Percentiles rank a stretch among this genome's conserved stretches.
phyloP scores from a whole-genome alignment of 306 rosid genomes.

The Aeschynomene evenia region DNA sequence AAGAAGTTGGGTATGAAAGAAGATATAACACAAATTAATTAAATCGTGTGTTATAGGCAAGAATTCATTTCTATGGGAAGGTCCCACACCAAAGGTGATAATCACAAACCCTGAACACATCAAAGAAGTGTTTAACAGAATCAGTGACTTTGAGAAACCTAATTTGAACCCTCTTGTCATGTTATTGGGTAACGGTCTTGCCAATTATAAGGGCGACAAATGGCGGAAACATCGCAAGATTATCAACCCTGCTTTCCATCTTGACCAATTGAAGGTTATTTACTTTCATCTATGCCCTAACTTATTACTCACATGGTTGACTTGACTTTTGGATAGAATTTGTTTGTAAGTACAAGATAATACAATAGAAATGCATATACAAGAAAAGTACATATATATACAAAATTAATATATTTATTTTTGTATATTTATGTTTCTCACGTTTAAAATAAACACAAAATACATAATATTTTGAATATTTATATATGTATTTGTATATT shows the following conservation, averaged over 20 bases:
- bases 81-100: conserved; percentile 41
- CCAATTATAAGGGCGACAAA: conserved; percentile 33
- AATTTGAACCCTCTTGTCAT: conserved; percentile 18
- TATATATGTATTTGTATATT: too few species aligned
- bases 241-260: conserved; percentile 47
- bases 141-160: conserved; percentile 25
- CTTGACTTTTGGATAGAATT: too few species aligned
- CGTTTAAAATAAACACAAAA: too few species aligned
- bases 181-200: conserved; percentile 23
- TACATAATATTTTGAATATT: too few species aligned
- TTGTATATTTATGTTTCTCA: too few species aligned
- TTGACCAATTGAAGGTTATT: conserved; percentile 49
- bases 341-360: too few species aligned
- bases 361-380: too few species aligned
- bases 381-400: too few species aligned
- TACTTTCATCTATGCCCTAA: neutral
- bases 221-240: conserved; percentile 52
- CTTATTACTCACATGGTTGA: too few species aligned
- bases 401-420: too few species aligned
- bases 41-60: conserved; percentile 43
- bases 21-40: neutral
- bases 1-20: too few species aligned
- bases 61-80: conserved; percentile 50
- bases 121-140: conserved; percentile 33
- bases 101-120: conserved; percentile 43